Evolutionary conservation across 1,139 yeast species (phyloP), one percentile per base, ranked within the genome.

Genomic region (Candida dubliniensis): DNA sequence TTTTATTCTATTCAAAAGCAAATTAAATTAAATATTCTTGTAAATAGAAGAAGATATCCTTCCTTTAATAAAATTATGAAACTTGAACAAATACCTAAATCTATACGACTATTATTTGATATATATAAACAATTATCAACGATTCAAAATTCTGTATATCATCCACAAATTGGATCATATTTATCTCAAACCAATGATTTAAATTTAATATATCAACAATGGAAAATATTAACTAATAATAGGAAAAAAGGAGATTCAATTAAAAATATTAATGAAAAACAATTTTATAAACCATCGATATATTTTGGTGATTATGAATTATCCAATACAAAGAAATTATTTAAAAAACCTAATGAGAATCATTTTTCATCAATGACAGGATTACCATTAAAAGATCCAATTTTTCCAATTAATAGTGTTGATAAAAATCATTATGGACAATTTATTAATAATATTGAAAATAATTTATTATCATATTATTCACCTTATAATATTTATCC

Each of bases 401-500:
- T 26, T 4, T 14, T 12, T 8, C 5, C 38, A 10, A 13, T 13
- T 24, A 33, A 27, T 4, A 4, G 14, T n/a, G 14, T 5, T 10
- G 13, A n/a, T n/a, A 24, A 24, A 11, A 23, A 34, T 18, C 13
- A 6, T 13, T 4, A 32, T 8, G 24, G 24, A 11, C 11, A 18
- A 18, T 32, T 11, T 15, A 32, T 32, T 8, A 32, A 32, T 13
- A 14, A 18, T 32, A 23, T 32, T 6, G 15, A 32, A 9, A 15
- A 13, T 18, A 30, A 12, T 8, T n/a, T 30, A 11, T 11, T 24
- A 8, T 36, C 38, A 4, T 36, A 24, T 27, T 36, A 37, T 31
- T 9, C 34, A 12, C 70, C 70, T 3, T 48, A 48, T 5, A 12
- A 5, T n/a, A 10, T 34, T 0, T 42, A 58, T 3, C 67, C 66